Conservation (phyloP, 2,329 filamentous ascomycete species). For the Xylaria sp. region DNA sequence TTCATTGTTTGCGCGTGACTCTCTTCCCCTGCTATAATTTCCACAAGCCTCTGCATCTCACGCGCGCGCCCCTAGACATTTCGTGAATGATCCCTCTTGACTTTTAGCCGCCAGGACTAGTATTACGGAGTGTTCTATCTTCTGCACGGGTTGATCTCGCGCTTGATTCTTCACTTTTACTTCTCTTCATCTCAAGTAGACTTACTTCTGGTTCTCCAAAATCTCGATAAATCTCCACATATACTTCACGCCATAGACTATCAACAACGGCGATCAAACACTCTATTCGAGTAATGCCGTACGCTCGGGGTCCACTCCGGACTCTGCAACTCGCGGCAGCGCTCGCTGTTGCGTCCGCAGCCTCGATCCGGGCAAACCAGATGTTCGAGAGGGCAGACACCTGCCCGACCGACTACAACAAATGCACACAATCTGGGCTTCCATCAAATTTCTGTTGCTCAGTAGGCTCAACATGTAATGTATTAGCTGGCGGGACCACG, state of each 20-base stretch:
- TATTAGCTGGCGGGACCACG: slow-evolving; percentile 68
- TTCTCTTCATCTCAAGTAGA: not conserved
- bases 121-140: slow-evolving; percentile 16
- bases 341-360: slow-evolving; percentile 45
- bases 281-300: slow-evolving; percentile 38
- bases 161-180: slow-evolving; percentile 18
- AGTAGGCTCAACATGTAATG: slow-evolving; percentile 57
- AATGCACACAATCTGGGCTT: slow-evolving; percentile 59
- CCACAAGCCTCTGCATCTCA: slow-evolving; percentile 22
- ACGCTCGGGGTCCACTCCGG: slow-evolving; percentile 41
- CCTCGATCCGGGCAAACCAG: slow-evolving; percentile 43
- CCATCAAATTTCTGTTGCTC: slow-evolving; percentile 73
- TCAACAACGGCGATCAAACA: slow-evolving; percentile 6
- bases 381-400: slow-evolving; percentile 53
- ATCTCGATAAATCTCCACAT: not conserved
- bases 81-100: slow-evolving; percentile 32
- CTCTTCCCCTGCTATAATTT: slow-evolving; percentile 34
- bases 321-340: slow-evolving; percentile 46
- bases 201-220: not conserved
- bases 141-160: slow-evolving; percentile 19
- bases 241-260: not conserved
- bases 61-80: slow-evolving; percentile 21
- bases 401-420: slow-evolving; percentile 58
- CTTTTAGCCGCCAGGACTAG: slow-evolving; percentile 29
- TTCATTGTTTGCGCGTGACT: slow-evolving; percentile 39